These are phyloP conservation scores for Rhizoclosmatium globosum DNA, from an alignment of 192 early-diverging fungal genomes.

Conservation along the genomic window DNA sequence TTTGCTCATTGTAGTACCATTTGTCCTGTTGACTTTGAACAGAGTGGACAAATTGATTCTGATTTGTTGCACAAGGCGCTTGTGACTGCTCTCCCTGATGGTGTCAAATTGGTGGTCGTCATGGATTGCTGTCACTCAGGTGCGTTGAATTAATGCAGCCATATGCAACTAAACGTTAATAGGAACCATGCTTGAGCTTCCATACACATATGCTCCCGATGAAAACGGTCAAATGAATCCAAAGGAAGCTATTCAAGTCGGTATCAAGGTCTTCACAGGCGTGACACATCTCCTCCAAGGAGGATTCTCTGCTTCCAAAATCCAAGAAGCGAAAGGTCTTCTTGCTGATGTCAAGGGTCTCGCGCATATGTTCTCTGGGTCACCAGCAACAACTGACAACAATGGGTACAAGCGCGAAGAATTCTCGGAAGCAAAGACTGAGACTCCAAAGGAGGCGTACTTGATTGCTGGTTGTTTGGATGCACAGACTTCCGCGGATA, in stretches of 20 bases:
- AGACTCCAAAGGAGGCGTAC: constrained; percentile 55
- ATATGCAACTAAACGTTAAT: constrained; percentile 67
- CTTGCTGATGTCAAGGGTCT: constrained; percentile 7
- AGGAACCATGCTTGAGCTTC: constrained; percentile 41
- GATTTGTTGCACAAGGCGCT: constrained; percentile 71
- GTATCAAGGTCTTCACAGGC: neutral
- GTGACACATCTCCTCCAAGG: constrained; percentile 14
- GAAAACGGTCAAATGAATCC: constrained; percentile 23
- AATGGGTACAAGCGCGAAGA: constrained; percentile 24
- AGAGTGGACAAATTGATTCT: constrained; percentile 73
- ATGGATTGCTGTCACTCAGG: constrained; percentile 75
- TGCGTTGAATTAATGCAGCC: constrained; percentile 6
- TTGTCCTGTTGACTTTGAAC: constrained; percentile 76
- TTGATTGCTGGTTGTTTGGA: constrained; percentile 68
- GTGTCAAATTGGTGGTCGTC: constrained; percentile 75
- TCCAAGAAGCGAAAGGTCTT: neutral
- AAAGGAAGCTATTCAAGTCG: neutral
- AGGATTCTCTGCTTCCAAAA: constrained; percentile 5
- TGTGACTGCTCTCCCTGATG: constrained; percentile 69
- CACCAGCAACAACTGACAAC: neutral
- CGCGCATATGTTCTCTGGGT: constrained; percentile 1
- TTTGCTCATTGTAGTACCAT: constrained; percentile 54
- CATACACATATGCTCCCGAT: constrained; percentile 36
- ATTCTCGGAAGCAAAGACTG: constrained; percentile 41
- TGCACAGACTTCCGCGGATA: constrained; percentile 70